Conservation (phyloP, 768 basidiomycete genomes). For the Cystobasidium ongulense region DNA sequence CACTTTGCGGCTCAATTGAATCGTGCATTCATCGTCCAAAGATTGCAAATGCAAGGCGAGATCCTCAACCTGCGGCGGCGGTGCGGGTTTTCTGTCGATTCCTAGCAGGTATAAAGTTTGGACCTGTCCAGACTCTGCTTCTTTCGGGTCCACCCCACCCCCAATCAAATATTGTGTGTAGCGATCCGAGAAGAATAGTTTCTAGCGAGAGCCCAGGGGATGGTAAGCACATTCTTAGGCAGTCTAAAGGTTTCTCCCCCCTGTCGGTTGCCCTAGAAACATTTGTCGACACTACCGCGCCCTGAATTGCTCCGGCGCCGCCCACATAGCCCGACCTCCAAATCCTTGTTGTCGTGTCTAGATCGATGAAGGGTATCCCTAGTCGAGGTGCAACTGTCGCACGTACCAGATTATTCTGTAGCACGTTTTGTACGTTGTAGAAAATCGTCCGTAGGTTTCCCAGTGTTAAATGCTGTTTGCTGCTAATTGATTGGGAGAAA, state of each 20-base stretch:
- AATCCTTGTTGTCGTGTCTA: constrained; percentile 36
- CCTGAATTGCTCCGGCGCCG: neutral
- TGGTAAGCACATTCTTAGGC: constrained; percentile 40
- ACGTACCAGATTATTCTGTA: constrained; percentile 37
- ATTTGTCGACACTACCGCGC: no score
- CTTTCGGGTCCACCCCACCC: constrained; percentile 27
- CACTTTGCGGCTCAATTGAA: neutral
- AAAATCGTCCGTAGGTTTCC: constrained; percentile 29
- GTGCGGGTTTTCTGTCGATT: neutral
- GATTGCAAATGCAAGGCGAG: no score
- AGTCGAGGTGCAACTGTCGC: constrained; percentile 23
- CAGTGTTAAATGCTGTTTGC: neutral
- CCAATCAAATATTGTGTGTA: constrained; percentile 33
- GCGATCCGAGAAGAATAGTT: constrained; percentile 36
- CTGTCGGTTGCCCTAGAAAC: neutral
- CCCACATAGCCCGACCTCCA: constrained; percentile 22
- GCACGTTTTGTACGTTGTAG: constrained; percentile 39
- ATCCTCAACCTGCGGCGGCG: no score
- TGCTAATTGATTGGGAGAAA: neutral
- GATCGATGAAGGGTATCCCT: constrained; percentile 38
- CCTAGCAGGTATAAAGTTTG: neutral
- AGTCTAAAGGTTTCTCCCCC: constrained; percentile 32
- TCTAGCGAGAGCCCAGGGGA: constrained; percentile 39
- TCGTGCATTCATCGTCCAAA: neutral
- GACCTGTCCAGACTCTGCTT: constrained; percentile 16